A percentile compares a stretch with the other conserved stretches of the same genome.
phyloP scores from a whole-genome alignment of 1,139 yeast genomes.

The Kodamaea sp. region DNA sequence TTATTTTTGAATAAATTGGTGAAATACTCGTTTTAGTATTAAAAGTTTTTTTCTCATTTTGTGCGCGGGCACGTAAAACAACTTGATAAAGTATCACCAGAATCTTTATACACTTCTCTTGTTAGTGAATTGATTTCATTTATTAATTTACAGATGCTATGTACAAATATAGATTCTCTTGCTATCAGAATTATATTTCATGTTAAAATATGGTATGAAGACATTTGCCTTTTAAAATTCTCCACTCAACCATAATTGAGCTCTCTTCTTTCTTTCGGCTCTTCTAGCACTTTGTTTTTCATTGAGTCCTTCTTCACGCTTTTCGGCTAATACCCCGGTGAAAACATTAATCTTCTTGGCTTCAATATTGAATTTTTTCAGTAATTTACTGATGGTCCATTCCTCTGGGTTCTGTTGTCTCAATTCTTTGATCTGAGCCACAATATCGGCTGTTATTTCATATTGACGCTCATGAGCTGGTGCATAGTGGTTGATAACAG shows the following conservation, averaged over 20 bases:
- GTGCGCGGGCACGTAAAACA: too few species aligned
- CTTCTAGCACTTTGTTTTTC: conserved; percentile 37
- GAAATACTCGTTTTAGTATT: too few species aligned
- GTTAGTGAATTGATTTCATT: too few species aligned
- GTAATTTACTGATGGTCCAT: conserved; percentile 68
- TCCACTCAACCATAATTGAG: conserved; percentile 60
- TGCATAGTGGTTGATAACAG: conserved; percentile 38
- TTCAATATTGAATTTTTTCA: conserved; percentile 52
- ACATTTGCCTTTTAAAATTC: conserved; percentile 24
- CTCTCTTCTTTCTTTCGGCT: conserved; percentile 47
- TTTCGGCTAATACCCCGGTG: conserved; percentile 17
- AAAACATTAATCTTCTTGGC: conserved; percentile 27
- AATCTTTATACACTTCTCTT: too few species aligned
- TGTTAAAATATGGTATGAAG: too few species aligned
- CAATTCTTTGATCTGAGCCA: conserved; percentile 56
- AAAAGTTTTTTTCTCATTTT: too few species aligned
- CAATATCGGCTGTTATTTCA: conserved; percentile 57
- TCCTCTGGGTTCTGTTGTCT: conserved; percentile 58
- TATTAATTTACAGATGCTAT: too few species aligned
- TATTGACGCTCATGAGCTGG: conserved; percentile 45
- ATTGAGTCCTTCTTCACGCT: conserved; percentile 14
- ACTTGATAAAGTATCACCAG: too few species aligned
- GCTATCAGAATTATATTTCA: too few species aligned
- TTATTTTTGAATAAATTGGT: conserved; percentile 1
- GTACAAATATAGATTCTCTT: too few species aligned